Base-by-base conservation (phyloP, 2,329 filamentous ascomycete genomes). In the Pyrenophora seminiperda region DNA sequence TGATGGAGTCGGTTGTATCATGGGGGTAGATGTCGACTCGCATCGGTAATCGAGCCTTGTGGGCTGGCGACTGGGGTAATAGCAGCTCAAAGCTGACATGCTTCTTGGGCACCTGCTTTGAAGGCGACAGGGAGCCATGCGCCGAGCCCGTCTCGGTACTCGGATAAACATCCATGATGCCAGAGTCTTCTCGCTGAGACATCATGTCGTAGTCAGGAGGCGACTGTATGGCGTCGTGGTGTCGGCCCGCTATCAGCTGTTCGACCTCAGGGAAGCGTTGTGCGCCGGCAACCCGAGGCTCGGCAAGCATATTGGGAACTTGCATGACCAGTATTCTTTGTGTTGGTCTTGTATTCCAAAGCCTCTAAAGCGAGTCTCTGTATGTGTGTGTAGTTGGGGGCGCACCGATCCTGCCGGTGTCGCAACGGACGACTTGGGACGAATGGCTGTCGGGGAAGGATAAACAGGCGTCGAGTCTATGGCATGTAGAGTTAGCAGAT, bases 1-100 rank as follows among this genome's bases (percentile, higher is more conserved):
- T 90, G 76, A 99, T 99, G 29, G 92, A 97, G 71, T 97, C 93
- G 17, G 93, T 97, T 43, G 90, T 92, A 78, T 99, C 94, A 75
- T 97, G 92, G 38, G 90, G 90, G 68, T 88, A 96, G 63, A 99
- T 97, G 68, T 95, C 89, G 45, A 93, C 89, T 66, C 89, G 82
- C 84, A 93, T 87, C n/a, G 89, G 89, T 61, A 92, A 79, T 68
- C 89, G 86, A 75, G 88, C 88, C 63, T 85, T 84, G 63, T 83
- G 84, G 69, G 87, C 83, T 53, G 85, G 84, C 24, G 83, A 82
- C 63, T 89, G 83, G 45, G 82, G 80, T 63, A 89, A 84, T 62
- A 91, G 79, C 46, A 91, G 81, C 74, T 90, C 86, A 75, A 93
- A 92, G 78, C 87, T 83, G 76, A 92, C 87, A 68, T 86, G 87